Evolutionary conservation across 2,329 filamentous ascomycete species (phyloP).

Genomic region (Aspergillus awamori): DNA sequence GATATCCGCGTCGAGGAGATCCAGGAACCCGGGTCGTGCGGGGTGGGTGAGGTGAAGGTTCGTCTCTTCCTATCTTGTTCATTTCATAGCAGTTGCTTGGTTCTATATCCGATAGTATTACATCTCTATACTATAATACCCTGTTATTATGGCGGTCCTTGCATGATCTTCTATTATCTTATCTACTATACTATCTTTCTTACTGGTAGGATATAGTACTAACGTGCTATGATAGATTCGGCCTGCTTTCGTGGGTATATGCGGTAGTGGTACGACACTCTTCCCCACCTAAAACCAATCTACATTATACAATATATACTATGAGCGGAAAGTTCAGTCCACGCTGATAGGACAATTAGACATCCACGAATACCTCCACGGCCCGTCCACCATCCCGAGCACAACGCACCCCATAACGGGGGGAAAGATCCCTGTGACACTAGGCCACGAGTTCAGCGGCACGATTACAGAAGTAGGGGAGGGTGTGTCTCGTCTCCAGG

Average conservation of each 20-base stretch:
- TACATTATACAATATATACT: background rate
- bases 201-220: background rate
- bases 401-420: conserved; percentile 61
- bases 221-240: conserved; percentile 22
- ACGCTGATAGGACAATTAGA: conserved; percentile 31
- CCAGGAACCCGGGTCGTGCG: conserved; percentile 40
- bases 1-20: conserved; percentile 43
- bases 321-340: background rate
- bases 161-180: background rate
- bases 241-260: conserved; percentile 41
- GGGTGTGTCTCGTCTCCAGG: conserved; percentile 49
- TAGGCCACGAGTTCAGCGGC: conserved; percentile 69
- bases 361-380: conserved; percentile 57
- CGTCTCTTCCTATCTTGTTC: background rate
- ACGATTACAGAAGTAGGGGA: conserved; percentile 61
- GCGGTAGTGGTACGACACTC: conserved; percentile 31
- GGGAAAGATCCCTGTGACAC: conserved; percentile 59
- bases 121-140: no score
- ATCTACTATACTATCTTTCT: background rate
- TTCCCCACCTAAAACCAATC: background rate
- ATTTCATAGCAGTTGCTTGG: no score
- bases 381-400: conserved; percentile 52
- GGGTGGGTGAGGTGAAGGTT: conserved; percentile 54
- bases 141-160: background rate
- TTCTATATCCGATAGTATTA: background rate